phyloP scores from a whole-genome alignment of 331 rosid species.

The Rosa hybrid region DNA sequence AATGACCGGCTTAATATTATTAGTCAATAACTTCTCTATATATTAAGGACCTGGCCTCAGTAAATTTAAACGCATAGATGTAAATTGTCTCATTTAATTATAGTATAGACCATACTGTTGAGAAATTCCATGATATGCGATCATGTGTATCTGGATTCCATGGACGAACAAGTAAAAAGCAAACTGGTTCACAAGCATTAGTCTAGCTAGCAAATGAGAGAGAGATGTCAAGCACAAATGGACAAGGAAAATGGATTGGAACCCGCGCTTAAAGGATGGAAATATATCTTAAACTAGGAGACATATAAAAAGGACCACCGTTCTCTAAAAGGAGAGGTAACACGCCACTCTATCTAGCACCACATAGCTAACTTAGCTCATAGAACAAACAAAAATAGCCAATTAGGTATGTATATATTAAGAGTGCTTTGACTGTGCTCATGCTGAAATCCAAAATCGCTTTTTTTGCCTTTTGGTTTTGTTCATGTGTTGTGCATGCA shows the following conservation, averaged over 20 bases:
- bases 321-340: not conserved
- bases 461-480: slow-evolving; percentile 34
- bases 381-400: slow-evolving; percentile 12
- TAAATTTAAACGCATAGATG: not conserved
- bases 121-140: not conserved
- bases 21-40: not conserved
- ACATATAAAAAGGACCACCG: slow-evolving; percentile 14
- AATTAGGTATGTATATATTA: not conserved
- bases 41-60: not conserved
- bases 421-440: not conserved
- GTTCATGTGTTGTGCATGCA: slow-evolving; percentile 21
- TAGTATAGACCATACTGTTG: not conserved
- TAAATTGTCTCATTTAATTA: not conserved
- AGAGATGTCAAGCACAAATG: slow-evolving; percentile 27
- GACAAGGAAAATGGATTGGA: slow-evolving; percentile 19
- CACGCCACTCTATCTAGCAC: not conserved
- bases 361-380: not conserved
- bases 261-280: not conserved
- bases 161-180: slow-evolving; percentile 15
- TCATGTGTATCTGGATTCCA: slow-evolving; percentile 30
- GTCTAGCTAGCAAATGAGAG: slow-evolving; percentile 10
- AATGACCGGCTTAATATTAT: too few relatives aligned
- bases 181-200: slow-evolving; percentile 22
- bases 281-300: slow-evolving; percentile 13
- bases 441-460: slow-evolving; percentile 21